These are phyloP conservation scores for Quercus gilva DNA, from an alignment of 306 rosid genomes.

Conservation along the genomic window DNA sequence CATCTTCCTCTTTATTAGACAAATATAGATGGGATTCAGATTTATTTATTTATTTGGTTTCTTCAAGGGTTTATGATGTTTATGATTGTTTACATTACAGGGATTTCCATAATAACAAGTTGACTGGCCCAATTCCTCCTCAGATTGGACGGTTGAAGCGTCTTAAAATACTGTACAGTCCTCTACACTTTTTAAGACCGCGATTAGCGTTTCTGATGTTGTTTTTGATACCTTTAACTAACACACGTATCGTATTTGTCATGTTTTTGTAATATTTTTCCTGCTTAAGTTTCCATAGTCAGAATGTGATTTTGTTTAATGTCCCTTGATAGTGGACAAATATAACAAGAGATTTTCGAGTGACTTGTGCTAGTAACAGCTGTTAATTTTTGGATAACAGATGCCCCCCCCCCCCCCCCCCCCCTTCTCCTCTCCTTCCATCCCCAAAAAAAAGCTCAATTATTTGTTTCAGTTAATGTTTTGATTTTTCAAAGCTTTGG, in stretches of 20 bases:
- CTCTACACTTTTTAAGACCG: conserved; percentile 13
- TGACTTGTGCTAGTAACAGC: not conserved
- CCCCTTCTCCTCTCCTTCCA: not conserved
- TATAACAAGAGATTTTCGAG: not conserved
- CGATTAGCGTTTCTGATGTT: conserved; percentile 1
- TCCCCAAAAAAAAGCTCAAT: not conserved
- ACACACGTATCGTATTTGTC: not conserved
- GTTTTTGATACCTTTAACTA: not conserved
- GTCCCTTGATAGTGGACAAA: not conserved
- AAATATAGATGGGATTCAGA: not conserved
- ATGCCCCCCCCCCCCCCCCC: not conserved
- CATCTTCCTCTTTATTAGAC: not conserved
- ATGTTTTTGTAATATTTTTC: not conserved
- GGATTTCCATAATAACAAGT: conserved; percentile 95
- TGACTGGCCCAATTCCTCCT: conserved; percentile 98
- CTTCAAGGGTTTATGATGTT: conserved; percentile 8
- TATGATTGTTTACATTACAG: conserved; percentile 40
- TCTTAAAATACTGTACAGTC: conserved; percentile 74
- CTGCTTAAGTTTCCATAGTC: not conserved
- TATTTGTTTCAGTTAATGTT: conserved; percentile 2
- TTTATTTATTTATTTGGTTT: not conserved
- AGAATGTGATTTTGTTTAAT: not conserved
- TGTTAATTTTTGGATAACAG: conserved; percentile 13
- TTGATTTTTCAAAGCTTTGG: conserved; percentile 1
- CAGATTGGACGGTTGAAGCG: conserved; percentile 97